Conservation (phyloP, 176 grass and related monocot genomes). For the Calamus simplicifolius region DNA sequence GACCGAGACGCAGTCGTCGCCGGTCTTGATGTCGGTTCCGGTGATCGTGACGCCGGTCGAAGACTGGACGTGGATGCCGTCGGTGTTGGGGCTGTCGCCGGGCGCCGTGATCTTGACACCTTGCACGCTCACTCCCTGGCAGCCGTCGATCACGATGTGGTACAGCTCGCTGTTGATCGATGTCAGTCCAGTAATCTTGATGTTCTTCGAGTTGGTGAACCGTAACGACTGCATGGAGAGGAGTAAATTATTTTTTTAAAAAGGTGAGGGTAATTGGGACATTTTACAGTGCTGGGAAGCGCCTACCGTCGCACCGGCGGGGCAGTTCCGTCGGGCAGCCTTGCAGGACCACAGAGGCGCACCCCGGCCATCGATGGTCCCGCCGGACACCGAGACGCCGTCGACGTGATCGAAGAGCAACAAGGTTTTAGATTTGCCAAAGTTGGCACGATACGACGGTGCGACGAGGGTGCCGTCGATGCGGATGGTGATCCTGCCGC, state of each 20-base stretch:
- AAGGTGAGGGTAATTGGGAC: no score
- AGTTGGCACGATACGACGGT: constrained; percentile 19
- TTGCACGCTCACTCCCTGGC: constrained; percentile 39
- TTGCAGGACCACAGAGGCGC: constrained; percentile 64
- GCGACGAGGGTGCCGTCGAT: constrained; percentile 54
- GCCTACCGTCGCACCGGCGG: constrained; percentile 37
- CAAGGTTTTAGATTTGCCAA: constrained; percentile 24
- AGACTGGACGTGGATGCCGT: constrained; percentile 82
- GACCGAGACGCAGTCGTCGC: constrained; percentile 92
- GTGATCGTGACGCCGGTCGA: constrained; percentile 51
- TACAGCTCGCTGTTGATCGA: constrained; percentile 69
- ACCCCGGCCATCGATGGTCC: constrained; percentile 64
- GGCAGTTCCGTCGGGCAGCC: constrained; percentile 20
- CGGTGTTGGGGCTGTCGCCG: constrained; percentile 75
- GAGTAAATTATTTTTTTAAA: no score
- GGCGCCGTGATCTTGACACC: constrained; percentile 53
- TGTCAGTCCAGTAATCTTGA: constrained; percentile 47
- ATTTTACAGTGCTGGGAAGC: no score
- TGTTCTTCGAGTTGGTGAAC: constrained; percentile 59
- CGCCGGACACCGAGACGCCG: constrained; percentile 57
- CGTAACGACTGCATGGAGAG: constrained; percentile 47
- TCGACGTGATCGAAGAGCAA: constrained; percentile 61
- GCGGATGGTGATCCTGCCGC: constrained; percentile 37
- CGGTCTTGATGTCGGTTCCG: constrained; percentile 54
- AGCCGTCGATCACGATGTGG: constrained; percentile 63